These are phyloP conservation scores for Gossypium raimondii DNA, from an alignment of 345 rosid genomes.

Conservation along the genomic window DNA sequence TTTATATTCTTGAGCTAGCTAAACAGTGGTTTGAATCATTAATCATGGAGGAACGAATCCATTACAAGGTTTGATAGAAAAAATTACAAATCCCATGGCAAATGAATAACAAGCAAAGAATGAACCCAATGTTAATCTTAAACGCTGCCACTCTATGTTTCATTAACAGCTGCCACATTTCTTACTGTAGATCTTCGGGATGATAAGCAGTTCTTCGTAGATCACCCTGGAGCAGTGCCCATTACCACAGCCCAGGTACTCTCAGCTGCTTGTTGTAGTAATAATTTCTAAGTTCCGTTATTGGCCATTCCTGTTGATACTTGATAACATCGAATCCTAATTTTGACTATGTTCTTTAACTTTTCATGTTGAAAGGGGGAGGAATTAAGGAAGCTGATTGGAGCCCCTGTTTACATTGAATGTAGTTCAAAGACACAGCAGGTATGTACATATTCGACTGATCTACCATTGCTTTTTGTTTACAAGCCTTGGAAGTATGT, in stretches of 20 bases:
- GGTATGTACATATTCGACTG: conserved; percentile 29
- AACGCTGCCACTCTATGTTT: background rate
- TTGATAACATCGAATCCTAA: conserved; percentile 9
- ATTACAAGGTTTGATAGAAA: background rate
- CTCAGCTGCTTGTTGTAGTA: background rate
- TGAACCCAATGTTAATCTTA: background rate
- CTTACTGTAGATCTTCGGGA: conserved; percentile 67
- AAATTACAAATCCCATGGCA: background rate
- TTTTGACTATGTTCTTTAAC: background rate
- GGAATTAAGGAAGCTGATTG: conserved; percentile 67
- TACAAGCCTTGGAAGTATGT: background rate
- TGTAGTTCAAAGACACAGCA: conserved; percentile 89
- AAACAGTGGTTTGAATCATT: background rate
- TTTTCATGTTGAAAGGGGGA: conserved; percentile 49
- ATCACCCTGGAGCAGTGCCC: conserved; percentile 76
- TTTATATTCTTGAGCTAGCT: background rate
- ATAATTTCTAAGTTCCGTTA: background rate
- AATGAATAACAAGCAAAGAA: background rate
- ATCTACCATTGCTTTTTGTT: background rate
- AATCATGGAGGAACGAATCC: background rate
- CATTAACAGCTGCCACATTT: conserved; percentile 11
- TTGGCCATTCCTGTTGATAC: background rate
- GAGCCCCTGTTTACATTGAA: conserved; percentile 73
- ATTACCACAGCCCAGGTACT: conserved; percentile 70
- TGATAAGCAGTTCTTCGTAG: conserved; percentile 60